Evolutionary conservation across 2,329 filamentous ascomycete species (phyloP).

Genomic region (Colletotrichum eleusines): DNA sequence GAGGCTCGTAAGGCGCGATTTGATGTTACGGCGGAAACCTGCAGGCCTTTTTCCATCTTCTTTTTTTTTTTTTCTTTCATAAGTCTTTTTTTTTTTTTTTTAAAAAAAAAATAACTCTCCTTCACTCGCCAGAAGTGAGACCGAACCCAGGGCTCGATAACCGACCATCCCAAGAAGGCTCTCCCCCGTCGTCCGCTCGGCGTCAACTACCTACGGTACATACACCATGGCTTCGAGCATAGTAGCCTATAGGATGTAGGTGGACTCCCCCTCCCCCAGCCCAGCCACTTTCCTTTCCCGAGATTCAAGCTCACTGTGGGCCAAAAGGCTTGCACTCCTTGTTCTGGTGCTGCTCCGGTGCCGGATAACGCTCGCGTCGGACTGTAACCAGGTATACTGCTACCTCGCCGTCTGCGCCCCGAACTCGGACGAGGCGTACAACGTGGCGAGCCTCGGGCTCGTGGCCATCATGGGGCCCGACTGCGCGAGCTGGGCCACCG

Average conservation of each 20-base stretch:
- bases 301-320: neutral
- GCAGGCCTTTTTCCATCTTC: too few species aligned
- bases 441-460: constrained; percentile 27
- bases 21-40: neutral
- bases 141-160: neutral
- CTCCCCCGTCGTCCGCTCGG: neutral
- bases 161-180: neutral
- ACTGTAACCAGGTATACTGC: constrained; percentile 22
- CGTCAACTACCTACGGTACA: too few species aligned
- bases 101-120: neutral
- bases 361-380: neutral
- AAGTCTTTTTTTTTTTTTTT: neutral
- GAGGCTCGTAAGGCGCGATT: neutral
- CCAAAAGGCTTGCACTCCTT: constrained; percentile 2
- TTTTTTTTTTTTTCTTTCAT: neutral
- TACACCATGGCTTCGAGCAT: neutral
- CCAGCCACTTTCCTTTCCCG: neutral
- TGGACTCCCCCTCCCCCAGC: too few species aligned
- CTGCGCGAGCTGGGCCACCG: constrained; percentile 20
- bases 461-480: constrained; percentile 30
- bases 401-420: constrained; percentile 23
- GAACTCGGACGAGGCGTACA: constrained; percentile 20
- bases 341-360: neutral
- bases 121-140: fast-evolving
- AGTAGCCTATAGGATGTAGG: neutral